Evolutionary conservation across 2,329 filamentous ascomycete species (phyloP).

Genomic region (Penicillium sp.): DNA sequence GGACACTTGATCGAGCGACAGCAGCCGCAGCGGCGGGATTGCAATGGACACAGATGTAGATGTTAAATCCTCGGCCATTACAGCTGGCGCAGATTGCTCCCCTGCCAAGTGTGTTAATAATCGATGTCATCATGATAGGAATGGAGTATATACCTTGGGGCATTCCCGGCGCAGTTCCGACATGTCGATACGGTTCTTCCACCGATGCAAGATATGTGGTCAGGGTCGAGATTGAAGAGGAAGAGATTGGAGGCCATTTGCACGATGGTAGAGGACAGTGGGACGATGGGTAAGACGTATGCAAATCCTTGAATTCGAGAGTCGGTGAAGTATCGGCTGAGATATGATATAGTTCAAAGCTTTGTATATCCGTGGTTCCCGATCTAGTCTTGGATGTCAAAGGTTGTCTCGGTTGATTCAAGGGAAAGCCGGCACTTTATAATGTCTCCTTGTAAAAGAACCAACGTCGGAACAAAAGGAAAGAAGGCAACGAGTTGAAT

Average conservation of each 20-base stretch:
- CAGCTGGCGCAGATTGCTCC: constrained; percentile 26
- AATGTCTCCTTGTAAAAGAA: not conserved
- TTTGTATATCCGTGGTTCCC: too few relatives aligned
- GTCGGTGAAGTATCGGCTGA: not conserved
- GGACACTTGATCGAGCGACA: constrained; percentile 1
- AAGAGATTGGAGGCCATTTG: constrained; percentile 20
- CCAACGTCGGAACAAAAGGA: constrained; percentile 9
- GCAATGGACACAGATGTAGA: constrained; percentile 31
- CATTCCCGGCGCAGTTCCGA: constrained; percentile 35
- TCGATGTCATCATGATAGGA: not conserved
- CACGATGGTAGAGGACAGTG: not conserved
- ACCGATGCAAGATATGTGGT: constrained; percentile 33
- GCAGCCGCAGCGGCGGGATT: constrained; percentile 24
- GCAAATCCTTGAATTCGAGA: not conserved
- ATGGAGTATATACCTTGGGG: constrained; percentile 29
- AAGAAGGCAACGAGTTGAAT: constrained; percentile 8
- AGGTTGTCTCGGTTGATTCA: not conserved
- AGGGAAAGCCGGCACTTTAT: constrained; percentile 3
- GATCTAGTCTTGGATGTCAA: not conserved
- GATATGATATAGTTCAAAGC: not conserved
- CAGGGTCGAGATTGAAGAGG: constrained; percentile 27
- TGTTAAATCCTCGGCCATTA: constrained; percentile 30
- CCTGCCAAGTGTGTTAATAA: constrained; percentile 13
- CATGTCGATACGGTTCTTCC: constrained; percentile 34
- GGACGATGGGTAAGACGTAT: constrained; percentile 1